These are phyloP conservation scores for Ceratobasidium sp. DNA, from an alignment of 1,284 basidiomycete genomes.

Conservation along the genomic window DNA sequence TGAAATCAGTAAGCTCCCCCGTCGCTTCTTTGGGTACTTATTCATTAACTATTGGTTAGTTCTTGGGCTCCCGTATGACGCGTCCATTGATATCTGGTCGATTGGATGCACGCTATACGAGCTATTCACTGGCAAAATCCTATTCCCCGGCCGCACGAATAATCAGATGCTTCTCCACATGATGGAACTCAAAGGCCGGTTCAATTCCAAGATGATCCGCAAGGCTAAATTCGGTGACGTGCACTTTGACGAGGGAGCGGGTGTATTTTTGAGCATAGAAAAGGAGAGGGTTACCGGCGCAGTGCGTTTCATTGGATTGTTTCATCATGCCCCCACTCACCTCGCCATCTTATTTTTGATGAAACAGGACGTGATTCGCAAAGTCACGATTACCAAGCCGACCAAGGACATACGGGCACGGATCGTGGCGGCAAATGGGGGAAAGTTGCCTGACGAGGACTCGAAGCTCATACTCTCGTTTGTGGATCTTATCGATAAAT, in stretches of 20 bases:
- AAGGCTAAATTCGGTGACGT: constrained; percentile 89
- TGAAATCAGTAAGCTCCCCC: constrained; percentile 85
- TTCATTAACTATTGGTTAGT: constrained; percentile 59
- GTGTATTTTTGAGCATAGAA: constrained; percentile 79
- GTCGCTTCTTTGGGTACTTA: not conserved
- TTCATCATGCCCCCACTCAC: constrained; percentile 23
- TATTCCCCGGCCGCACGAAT: constrained; percentile 95
- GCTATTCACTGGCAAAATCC: constrained; percentile 97
- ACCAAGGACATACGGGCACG: constrained; percentile 80
- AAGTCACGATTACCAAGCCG: constrained; percentile 85
- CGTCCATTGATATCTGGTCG: constrained; percentile 95
- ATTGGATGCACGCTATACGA: constrained; percentile 98
- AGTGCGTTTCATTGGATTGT: constrained; percentile 60
- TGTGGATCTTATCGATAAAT: constrained; percentile 91
- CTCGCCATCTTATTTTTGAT: constrained; percentile 41
- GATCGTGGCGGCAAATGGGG: constrained; percentile 78
- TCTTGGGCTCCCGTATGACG: constrained; percentile 93
- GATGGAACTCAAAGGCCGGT: constrained; percentile 96
- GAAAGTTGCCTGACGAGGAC: constrained; percentile 88
- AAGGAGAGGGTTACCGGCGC: constrained; percentile 81
- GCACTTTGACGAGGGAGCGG: constrained; percentile 89
- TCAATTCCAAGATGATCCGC: constrained; percentile 93
- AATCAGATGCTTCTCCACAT: constrained; percentile 97
- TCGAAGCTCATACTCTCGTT: constrained; percentile 82
- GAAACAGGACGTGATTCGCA: constrained; percentile 77